Evolutionary conservation across 148 eudicot species (phyloP), one percentile per base, ranked within the genome.

Genomic region (Silene conica): DNA sequence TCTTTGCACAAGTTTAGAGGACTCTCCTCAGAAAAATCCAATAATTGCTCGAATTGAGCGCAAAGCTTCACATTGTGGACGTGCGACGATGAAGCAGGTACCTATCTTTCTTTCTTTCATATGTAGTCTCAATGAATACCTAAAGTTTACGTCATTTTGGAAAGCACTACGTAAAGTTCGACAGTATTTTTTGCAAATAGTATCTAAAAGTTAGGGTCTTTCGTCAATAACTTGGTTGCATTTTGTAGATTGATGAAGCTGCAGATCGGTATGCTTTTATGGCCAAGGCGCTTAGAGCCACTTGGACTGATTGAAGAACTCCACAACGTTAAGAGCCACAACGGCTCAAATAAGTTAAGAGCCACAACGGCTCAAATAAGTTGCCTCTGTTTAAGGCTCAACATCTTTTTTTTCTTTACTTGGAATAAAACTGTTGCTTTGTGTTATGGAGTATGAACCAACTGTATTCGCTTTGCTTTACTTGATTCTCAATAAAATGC

Each of bases 31-130:
- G 81, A 92, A 83, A 19, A 88, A 90, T 77, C 97, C 97, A 59
- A 86, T 95, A 22, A 82, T 95, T 50, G 93, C 90, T 73, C 87
- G 98, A 43, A 95, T 95, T 57, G 96, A 90, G 72, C 69, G 89
- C 80, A 95, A 95, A 77, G 93, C 97, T 55, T 96, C 97, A 34
- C 98, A 95, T 80, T 97, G 93, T 70, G 98, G 98, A 75, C 87
- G 86, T 46, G 92, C 98, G 62, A 95, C 97, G 9, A 87, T 92
- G 76, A 92, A 86, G 76, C 73, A 85, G 82, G 98, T 92, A 61
- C 38, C 74, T 60, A 43, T 28, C 50, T 11, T 16, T 54, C 18
- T 59, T 13, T 75, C 9, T 15, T 50, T 50, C 15, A 50, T 18
- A 50, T 50, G 8, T 28, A 45, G 7, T 43, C 41, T 66, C 28